Conservation (phyloP, 345 rosid species). For the Geranium rotundifolium region DNA sequence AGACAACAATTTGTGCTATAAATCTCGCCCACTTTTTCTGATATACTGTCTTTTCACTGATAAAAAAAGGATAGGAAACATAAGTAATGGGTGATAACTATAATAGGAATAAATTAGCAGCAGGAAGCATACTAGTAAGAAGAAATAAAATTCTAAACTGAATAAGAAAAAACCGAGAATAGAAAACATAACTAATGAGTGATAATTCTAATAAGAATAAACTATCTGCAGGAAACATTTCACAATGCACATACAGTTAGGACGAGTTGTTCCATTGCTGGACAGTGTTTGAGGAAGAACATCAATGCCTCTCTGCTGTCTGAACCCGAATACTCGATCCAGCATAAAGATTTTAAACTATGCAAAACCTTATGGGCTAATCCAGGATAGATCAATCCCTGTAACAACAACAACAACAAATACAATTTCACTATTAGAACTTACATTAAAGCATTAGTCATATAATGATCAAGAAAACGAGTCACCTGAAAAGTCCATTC, state of each 20-base stretch:
- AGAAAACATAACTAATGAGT: too few species aligned
- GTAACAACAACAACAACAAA: slow-evolving; percentile 1
- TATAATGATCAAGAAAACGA: not conserved
- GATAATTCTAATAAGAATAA: too few species aligned
- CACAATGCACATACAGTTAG: slow-evolving; percentile 6
- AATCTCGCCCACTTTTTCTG: too few species aligned
- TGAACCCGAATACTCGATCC: slow-evolving; percentile 7
- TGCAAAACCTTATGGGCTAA: not conserved
- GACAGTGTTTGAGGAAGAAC: slow-evolving; percentile 9
- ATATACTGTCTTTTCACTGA: too few species aligned
- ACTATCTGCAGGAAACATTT: too few species aligned
- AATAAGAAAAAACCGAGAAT: too few species aligned
- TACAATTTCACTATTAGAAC: not conserved
- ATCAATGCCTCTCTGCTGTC: slow-evolving; percentile 5
- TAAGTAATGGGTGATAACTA: too few species aligned
- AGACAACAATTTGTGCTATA: too few species aligned
- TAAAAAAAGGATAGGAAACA: too few species aligned
- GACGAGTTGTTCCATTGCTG: slow-evolving; percentile 4
- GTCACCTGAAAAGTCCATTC: slow-evolving; percentile 7
- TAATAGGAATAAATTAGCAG: too few species aligned
- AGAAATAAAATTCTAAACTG: too few species aligned
- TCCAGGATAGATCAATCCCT: slow-evolving; percentile 1
- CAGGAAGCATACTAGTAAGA: too few species aligned
- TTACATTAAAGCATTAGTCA: not conserved
- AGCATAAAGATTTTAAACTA: slow-evolving; percentile 5